Evolutionary conservation across 441 rosid species (phyloP).

Genomic region (Corymbia citriodora): DNA sequence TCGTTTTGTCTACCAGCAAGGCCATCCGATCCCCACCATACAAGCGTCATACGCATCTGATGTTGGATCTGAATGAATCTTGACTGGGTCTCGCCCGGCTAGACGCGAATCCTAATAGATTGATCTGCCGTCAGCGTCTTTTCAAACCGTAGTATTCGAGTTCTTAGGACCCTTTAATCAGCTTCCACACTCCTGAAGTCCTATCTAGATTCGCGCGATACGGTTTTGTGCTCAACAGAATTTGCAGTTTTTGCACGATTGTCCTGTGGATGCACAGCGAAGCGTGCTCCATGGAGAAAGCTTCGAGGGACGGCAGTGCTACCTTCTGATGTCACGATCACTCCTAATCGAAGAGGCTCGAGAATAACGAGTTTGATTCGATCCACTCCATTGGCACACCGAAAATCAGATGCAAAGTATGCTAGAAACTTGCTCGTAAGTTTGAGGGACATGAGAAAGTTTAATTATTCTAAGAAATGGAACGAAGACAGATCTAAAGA

Average conservation of each 20-base stretch:
- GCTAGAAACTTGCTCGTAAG: not conserved
- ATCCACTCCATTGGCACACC: not conserved
- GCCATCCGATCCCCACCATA: not conserved
- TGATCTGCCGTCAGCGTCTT: not conserved
- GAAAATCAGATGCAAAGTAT: not conserved
- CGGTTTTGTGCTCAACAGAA: not conserved
- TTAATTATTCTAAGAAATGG: not conserved
- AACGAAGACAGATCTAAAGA: too few relatives aligned
- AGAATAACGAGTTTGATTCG: not conserved
- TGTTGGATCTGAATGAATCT: not conserved
- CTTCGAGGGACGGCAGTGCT: rapidly evolving
- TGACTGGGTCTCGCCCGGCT: not conserved
- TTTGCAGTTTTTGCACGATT: not conserved
- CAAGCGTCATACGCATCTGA: not conserved
- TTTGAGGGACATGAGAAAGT: not conserved
- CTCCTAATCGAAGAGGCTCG: rapidly evolving
- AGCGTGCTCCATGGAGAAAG: rapidly evolving
- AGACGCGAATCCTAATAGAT: not conserved
- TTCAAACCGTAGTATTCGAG: not conserved
- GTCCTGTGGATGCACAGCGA: not conserved
- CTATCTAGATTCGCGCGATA: not conserved
- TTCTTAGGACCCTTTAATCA: not conserved
- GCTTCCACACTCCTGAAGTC: not conserved
- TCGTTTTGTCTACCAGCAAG: not conserved
- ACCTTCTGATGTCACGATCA: not conserved